A percentile compares a stretch with the other conserved stretches of the same genome.
phyloP scores from a whole-genome alignment of 768 basidiomycete species.

The Russula brevipes region DNA sequence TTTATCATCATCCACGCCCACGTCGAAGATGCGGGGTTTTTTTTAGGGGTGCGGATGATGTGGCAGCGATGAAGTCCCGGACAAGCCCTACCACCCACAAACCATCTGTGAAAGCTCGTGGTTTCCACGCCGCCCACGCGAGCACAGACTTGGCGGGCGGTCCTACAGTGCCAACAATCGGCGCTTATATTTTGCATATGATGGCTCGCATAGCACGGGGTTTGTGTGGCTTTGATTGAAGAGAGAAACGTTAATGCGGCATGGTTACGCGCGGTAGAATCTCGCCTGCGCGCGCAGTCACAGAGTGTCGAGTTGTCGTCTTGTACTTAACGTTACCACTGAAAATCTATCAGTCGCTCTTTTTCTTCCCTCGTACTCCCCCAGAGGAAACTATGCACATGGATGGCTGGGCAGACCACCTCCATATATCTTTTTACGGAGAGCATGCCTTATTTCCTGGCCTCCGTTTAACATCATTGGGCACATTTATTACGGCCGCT shows the following conservation, averaged over 20 bases:
- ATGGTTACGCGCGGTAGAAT: background rate
- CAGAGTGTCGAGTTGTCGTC: too few relatives aligned
- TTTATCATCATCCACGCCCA: background rate
- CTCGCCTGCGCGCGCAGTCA: background rate
- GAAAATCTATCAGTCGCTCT: too few relatives aligned
- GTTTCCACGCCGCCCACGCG: too few relatives aligned
- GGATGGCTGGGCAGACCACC: conserved; percentile 46
- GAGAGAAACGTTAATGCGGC: background rate
- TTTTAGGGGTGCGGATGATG: background rate
- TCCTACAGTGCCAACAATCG: background rate
- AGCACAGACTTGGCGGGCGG: background rate
- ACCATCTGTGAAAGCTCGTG: background rate
- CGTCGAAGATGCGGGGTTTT: background rate
- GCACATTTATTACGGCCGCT: conserved; percentile 44
- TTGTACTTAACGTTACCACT: too few relatives aligned
- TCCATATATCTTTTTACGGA: conserved; percentile 40
- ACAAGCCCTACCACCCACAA: background rate
- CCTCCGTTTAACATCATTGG: conserved; percentile 44
- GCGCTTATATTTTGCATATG: too few relatives aligned
- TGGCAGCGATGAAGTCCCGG: background rate
- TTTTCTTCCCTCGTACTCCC: too few relatives aligned
- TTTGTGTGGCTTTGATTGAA: too few relatives aligned
- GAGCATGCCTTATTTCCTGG: conserved; percentile 43
- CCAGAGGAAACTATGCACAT: conserved; percentile 28
- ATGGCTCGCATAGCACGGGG: too few relatives aligned